These are phyloP conservation scores for Hypericum androsaemum DNA, from an alignment of 345 rosid genomes.

Conservation along the genomic window DNA sequence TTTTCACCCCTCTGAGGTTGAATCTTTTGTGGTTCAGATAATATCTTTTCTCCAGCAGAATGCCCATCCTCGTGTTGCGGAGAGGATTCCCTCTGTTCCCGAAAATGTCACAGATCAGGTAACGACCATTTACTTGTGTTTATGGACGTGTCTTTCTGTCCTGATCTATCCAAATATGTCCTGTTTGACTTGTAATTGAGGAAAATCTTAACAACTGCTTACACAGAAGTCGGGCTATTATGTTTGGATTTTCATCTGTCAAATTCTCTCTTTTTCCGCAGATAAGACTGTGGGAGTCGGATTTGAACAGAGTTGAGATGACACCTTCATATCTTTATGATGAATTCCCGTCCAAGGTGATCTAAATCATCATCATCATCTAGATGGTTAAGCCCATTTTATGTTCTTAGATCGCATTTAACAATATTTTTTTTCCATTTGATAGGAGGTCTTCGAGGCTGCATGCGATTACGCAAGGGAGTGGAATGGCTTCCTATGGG, in stretches of 20 bases:
- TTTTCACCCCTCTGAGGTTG: conserved; percentile 10
- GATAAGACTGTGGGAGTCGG: conserved; percentile 96
- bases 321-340: conserved; percentile 65
- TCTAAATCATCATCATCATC: conserved; percentile 8
- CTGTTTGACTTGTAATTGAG: not conserved
- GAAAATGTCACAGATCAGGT: conserved; percentile 98
- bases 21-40: conserved; percentile 39
- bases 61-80: conserved; percentile 84
- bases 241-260: not conserved
- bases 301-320: conserved; percentile 85
- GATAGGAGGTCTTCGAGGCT: conserved; percentile 72
- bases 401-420: not conserved
- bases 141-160: not conserved
- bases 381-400: not conserved
- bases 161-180: not conserved
- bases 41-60: conserved; percentile 81
- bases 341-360: conserved; percentile 82
- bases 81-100: conserved; percentile 68
- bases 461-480: conserved; percentile 79
- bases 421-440: not conserved
- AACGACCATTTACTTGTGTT: conserved; percentile 2
- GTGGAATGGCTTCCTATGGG: conserved; percentile 77
- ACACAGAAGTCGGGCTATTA: not conserved
- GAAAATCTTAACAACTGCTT: not conserved
- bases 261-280: conserved; percentile 17